Conservation (phyloP, 2,329 filamentous ascomycete genomes). For the Aspergillus sojae region DNA sequence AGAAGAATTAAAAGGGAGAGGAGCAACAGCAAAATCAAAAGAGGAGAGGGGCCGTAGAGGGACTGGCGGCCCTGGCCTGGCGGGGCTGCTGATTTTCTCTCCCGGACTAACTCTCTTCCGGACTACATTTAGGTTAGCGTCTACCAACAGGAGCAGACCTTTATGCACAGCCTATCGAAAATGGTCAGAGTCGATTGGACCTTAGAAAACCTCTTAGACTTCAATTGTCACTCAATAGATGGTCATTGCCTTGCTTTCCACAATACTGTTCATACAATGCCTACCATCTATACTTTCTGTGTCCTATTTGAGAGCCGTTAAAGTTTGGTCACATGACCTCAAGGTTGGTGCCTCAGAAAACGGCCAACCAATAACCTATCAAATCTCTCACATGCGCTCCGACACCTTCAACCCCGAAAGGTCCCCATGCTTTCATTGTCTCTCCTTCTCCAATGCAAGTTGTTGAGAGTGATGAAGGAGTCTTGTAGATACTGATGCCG, state of each 20-base stretch:
- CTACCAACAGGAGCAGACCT: not conserved
- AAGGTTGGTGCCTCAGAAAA: not conserved
- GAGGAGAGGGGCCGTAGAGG: slow-evolving; percentile 13
- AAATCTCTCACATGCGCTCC: not conserved
- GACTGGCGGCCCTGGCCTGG: not conserved
- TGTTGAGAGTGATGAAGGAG: not conserved
- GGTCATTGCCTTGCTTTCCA: not conserved
- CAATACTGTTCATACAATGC: not conserved
- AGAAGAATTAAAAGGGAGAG: slow-evolving; percentile 15
- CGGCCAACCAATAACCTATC: not conserved
- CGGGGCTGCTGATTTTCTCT: slow-evolving; percentile 11
- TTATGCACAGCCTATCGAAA: not conserved
- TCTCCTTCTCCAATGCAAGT: not conserved
- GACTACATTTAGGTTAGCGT: not conserved
- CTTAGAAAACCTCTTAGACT: not conserved
- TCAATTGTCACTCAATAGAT: not conserved
- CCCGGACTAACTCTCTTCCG: not conserved
- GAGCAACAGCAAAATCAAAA: slow-evolving; percentile 9
- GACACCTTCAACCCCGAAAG: not conserved
- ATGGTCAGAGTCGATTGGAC: not conserved
- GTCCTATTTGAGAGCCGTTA: not conserved
- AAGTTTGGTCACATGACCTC: not conserved
- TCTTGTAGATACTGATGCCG: not conserved
- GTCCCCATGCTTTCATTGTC: not conserved
- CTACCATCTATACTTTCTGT: not conserved